Base-by-base conservation (phyloP, 306 rosid genomes). In the Dalbergia cochinchinensis region DNA sequence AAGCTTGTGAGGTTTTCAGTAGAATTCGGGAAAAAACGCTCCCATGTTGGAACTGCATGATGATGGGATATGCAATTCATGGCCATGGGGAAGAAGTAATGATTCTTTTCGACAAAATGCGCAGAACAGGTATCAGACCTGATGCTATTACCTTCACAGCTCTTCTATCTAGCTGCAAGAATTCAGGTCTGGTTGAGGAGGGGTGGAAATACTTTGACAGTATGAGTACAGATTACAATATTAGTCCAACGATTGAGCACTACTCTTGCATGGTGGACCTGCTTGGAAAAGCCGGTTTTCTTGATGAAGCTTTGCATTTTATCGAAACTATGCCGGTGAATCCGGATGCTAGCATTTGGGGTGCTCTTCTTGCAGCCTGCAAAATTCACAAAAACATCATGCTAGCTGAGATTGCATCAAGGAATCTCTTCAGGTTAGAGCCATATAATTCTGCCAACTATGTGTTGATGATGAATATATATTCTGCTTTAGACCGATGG, bases 41-140 rank as follows among this genome's bases (percentile, higher is more conserved):
- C 42, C 89, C 91, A 4, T 92, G 92, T 83, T 92, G 94, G 97
- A 92, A 91, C 79, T 89, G 97, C 84, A 83, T 91, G 92, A 86
- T 91, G 83, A 88, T 88, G 92, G 94, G 92, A 54, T 83, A 81
- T 85, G 89, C 97, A 26, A 80, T 68, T 63, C 80, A 88, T 81
- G 89, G 94, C 76, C 80, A 79, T 37, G 92, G 87, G 7, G 80
- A 88, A 86, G 88, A 90, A 76, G 90, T 83, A 15, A 82, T 82
- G 14, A 76, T 11, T 18, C 97, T 90, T 41, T 92, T 86, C 11
- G 59, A 80, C 67, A 82, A 82, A 69, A 85, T 91, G 88, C 10
- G 73, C 18, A 33, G 73, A 62, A 72, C 57, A 0, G 82, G 87
- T 50, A 72, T 88, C 80, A 82, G 59, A 65, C 92, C 96, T 35